These are phyloP conservation scores for Pythium vanterpoolii DNA, from an alignment of 352 stramenopile species.

Conservation along the genomic window DNA sequence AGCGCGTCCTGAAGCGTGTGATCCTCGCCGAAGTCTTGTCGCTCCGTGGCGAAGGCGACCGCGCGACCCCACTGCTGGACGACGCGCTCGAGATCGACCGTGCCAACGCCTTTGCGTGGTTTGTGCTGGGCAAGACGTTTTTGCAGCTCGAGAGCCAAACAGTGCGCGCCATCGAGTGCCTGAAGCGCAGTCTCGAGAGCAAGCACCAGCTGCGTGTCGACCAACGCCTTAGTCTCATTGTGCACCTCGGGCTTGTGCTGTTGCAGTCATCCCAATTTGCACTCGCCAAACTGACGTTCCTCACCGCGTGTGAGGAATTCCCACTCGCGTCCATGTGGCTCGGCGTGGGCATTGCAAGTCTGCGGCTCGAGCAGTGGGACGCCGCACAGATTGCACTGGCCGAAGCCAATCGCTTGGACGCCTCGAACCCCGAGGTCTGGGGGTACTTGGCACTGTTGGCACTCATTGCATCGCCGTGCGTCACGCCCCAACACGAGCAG, in stretches of 20 bases:
- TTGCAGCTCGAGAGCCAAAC: conserved; percentile 42
- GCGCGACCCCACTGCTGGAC: conserved; percentile 34
- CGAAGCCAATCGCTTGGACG: conserved; percentile 72
- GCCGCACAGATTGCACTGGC: conserved; percentile 56
- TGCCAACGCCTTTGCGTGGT: conserved; percentile 48
- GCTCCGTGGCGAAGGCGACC: conserved; percentile 20
- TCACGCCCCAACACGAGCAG: conserved; percentile 36
- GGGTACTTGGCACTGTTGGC: conserved; percentile 65
- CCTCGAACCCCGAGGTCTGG: conserved; percentile 68
- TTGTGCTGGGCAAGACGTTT: conserved; percentile 48
- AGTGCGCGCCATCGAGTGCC: conserved; percentile 42
- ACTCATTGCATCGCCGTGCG: conserved; percentile 27
- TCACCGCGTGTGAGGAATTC: conserved; percentile 57
- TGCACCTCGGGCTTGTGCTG: conserved; percentile 58
- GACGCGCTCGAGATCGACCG: conserved; percentile 63
- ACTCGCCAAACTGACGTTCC: conserved; percentile 48
- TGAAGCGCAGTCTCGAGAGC: conserved; percentile 43
- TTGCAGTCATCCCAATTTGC: conserved; percentile 66
- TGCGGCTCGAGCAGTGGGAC: conserved; percentile 65
- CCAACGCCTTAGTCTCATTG: conserved; percentile 39
- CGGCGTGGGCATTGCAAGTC: conserved; percentile 61
- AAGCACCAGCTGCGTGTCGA: conserved; percentile 25
- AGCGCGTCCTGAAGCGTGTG: conserved; percentile 49
- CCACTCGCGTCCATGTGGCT: conserved; percentile 72
- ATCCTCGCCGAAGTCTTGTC: conserved; percentile 45